phyloP scores from a whole-genome alignment of 2,329 filamentous ascomycete species.

The Verticillium alfalfae region DNA sequence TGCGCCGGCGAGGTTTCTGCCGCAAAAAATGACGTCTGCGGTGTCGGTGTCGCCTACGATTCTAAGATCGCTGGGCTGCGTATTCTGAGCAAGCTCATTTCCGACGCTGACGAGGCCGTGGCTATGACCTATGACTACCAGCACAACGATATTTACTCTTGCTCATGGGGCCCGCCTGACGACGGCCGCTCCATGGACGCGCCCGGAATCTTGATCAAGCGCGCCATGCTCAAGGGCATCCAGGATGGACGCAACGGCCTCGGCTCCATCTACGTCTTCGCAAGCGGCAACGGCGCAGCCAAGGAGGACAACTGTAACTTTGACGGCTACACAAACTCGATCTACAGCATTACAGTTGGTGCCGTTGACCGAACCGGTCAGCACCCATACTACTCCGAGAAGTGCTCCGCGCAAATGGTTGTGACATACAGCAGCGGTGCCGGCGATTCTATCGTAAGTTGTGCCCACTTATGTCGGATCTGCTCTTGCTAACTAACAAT shows the following conservation, averaged over 20 bases:
- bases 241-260: slow-evolving; percentile 79
- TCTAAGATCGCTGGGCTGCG: slow-evolving; percentile 86
- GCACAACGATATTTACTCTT: slow-evolving; percentile 94
- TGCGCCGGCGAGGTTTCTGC: slow-evolving; percentile 94
- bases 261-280: slow-evolving; percentile 94
- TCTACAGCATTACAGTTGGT: slow-evolving; percentile 96
- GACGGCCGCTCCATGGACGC: slow-evolving; percentile 93
- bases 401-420: slow-evolving; percentile 90
- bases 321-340: slow-evolving; percentile 98
- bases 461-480: background rate
- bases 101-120: slow-evolving; percentile 84
- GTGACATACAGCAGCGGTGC: slow-evolving; percentile 95
- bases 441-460: slow-evolving; percentile 70
- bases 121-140: slow-evolving; percentile 91
- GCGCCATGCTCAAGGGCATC: slow-evolving; percentile 86
- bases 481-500: slow-evolving; percentile 12
- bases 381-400: slow-evolving; percentile 96
- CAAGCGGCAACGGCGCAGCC: slow-evolving; percentile 85
- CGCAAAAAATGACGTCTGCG: slow-evolving; percentile 87
- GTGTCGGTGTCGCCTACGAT: slow-evolving; percentile 92
- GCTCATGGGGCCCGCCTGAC: slow-evolving; percentile 95
- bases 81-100: slow-evolving; percentile 86
- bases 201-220: slow-evolving; percentile 79
- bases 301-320: slow-evolving; percentile 97
- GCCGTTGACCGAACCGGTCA: slow-evolving; percentile 80